A percentile compares a stretch with the other conserved stretches of the same genome.
These are phyloP conservation scores for Nevesoporus exiguus DNA, from an alignment of 768 basidiomycete genomes.

Conservation along the genomic window DNA sequence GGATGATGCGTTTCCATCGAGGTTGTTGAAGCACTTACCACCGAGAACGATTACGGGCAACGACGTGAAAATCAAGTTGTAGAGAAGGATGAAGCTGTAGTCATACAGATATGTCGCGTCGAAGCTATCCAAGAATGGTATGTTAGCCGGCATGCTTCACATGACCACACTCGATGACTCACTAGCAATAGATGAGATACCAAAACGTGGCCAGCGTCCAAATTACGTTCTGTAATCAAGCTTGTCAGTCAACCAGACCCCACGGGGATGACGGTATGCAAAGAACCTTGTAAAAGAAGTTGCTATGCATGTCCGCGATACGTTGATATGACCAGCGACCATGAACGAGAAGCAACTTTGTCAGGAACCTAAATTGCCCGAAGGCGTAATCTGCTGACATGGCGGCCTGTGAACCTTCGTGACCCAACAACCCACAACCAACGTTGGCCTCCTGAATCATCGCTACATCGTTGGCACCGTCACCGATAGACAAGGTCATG, in stretches of 20 bases:
- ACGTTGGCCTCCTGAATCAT: constrained; percentile 99
- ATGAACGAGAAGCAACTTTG: constrained; percentile 88
- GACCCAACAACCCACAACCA: constrained; percentile 88
- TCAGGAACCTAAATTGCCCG: constrained; percentile 93
- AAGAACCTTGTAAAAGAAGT: constrained; percentile 92
- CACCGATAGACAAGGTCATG: constrained; percentile 96
- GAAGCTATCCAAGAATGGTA: constrained; percentile 52
- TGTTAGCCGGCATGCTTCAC: constrained; percentile 4
- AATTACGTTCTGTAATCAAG: constrained; percentile 64
- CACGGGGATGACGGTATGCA: not conserved
- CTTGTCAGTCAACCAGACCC: not conserved
- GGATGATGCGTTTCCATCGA: not conserved
- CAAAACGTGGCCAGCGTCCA: constrained; percentile 95
- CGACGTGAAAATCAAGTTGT: constrained; percentile 91
- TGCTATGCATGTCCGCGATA: constrained; percentile 93
- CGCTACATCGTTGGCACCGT: constrained; percentile 96
- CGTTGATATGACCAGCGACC: constrained; percentile 98
- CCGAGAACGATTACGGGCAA: constrained; percentile 89
- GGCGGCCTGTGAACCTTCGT: constrained; percentile 96
- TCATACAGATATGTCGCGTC: constrained; percentile 94
- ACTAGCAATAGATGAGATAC: constrained; percentile 88
- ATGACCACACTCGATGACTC: constrained; percentile 22
- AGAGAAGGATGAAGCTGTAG: constrained; percentile 90
- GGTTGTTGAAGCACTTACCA: constrained; percentile 44
- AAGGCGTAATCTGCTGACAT: constrained; percentile 99